Evolutionary conservation across 2,329 filamentous ascomycete species (phyloP), one percentile per base, ranked within the genome.

Genomic region (Apiospora malaysiana): DNA sequence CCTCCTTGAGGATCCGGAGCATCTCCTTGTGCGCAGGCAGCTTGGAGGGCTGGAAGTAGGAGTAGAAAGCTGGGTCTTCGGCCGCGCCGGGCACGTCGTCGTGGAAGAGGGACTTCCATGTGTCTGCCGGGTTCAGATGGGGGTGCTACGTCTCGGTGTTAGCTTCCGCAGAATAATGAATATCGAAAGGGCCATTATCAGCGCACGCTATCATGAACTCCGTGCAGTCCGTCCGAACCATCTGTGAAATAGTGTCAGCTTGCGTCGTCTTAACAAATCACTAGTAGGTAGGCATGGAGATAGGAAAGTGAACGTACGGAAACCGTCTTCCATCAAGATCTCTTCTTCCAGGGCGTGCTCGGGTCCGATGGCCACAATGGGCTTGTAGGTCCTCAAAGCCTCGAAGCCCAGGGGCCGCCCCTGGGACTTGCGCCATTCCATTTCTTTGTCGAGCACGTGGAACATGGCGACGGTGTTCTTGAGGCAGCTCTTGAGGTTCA

Each of bases 401-500:
- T 91, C 91, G 76, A 94, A 98, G 0, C 93, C 93, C 70, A 91
- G 86, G 0, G 88, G 82, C 70, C 86, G 88, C 23, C 92, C 92
- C 56, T 90, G 88, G 16, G 89, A 83, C 78, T 89, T 90, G 73
- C 96, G 89, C 95, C 95, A 98, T 75, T 89, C 87, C 75, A 94
- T 86, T 83, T 99, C 96, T 79, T 94, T 93, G 75, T 97, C 94
- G 69, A 99, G 88, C 71, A 97, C 92, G 77, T 98, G 92, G 84
- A 99, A 98, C 72, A 98, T 86, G 32, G 94, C 93, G 49, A 98
- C 91, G 21, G 93, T 91, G 82, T 99, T 99, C 68, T 92, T 91
- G 68, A 98, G 86, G 77, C 94, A 98, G 81, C 92, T 95, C 73
- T 94, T 87, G 21, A 97, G 90, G 75, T 95, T 91, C 27, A 98